Evolutionary conservation across 202 grass and related monocot genomes (phyloP), one percentile per base, ranked within the genome.

Genomic region (Sporobolus alterniflorus): DNA sequence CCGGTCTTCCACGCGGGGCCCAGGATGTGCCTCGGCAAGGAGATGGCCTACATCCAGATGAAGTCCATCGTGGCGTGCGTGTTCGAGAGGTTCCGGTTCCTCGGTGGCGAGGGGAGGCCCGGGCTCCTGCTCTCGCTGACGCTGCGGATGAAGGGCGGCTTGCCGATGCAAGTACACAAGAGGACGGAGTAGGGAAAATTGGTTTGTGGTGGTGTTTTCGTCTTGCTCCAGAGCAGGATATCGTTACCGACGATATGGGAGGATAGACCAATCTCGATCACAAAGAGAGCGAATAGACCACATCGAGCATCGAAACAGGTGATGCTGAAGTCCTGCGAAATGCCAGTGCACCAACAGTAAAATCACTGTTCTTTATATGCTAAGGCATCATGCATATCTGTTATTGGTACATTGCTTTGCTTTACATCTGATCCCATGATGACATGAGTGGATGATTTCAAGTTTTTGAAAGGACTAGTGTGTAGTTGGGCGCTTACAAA

Each of bases 41-140:
- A 95, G 72, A 90, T 94, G 92, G 89, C 87, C 7, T 92, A 92
- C 79, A 90, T 90, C 28, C 84, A 95, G 83, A 95, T 92, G 89
- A 95, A 95, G 56, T 89, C 84, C 34, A 82, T 95, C 4, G 84
- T 15, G 0, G 89, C 84, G 15, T 85, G 87, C 72, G 80, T 90
- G 30, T 61, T 95, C 3, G 90, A 92, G 73, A 89, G 57, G 8
- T 61, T 92, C 39, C 47, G 29, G 64, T 73, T 67, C 29, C 56
- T 78, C 28, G 74, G 74, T 28, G 68, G 71, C 15, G 69, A 82
- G 55, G 43, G 24, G 15, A 68, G 50, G 10, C 88, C 82, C 3
- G 69, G 60, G 9, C 83, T 85, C 14, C 20, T 88, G 64, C 73
- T 92, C 67, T 88, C 82, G 30, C 34, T 95, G 80, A 95, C 85